Conservation (phyloP, 2,329 filamentous ascomycete species). For the Aspergillus sp. region DNA sequence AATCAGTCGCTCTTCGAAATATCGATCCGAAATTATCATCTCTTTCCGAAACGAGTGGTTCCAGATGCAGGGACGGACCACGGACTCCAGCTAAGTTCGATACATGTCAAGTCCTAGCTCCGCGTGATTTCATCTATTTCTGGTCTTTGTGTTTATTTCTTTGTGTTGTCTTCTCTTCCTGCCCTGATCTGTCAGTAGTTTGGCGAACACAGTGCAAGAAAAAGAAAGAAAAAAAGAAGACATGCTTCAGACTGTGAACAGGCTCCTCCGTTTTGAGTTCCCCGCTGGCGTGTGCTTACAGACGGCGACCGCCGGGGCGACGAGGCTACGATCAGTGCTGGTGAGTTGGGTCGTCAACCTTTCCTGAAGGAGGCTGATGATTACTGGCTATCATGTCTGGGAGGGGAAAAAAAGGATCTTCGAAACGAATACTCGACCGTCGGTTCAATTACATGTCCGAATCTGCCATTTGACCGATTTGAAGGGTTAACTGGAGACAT, state of each 20-base stretch:
- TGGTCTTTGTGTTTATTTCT: slow-evolving; percentile 4
- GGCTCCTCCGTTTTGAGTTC: not conserved
- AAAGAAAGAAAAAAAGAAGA: slow-evolving; percentile 6
- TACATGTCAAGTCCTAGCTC: slow-evolving; percentile 27
- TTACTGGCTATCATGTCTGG: not conserved
- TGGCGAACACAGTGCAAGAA: slow-evolving; percentile 15
- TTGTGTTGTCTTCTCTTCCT: slow-evolving; percentile 18
- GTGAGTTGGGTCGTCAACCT: slow-evolving; percentile 21
- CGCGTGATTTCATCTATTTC: slow-evolving; percentile 18
- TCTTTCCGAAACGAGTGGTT: too few species aligned
- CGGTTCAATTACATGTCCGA: not conserved
- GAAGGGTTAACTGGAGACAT: too few species aligned
- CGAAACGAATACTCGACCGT: not conserved
- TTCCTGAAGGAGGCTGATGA: slow-evolving; percentile 13
- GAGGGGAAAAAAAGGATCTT: too few species aligned
- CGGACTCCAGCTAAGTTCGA: slow-evolving; percentile 36
- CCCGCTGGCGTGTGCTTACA: not conserved
- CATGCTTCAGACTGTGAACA: slow-evolving; percentile 1
- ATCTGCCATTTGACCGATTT: too few species aligned
- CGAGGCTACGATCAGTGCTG: slow-evolving; percentile 10
- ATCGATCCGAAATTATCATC: too few species aligned
- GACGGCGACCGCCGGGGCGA: not conserved
- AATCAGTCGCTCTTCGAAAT: too few species aligned
- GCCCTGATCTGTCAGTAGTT: slow-evolving; percentile 32
- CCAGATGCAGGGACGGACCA: slow-evolving; percentile 10